Conservation (phyloP, 1,139 yeast species). For the Protomyces lactucae-debilis region DNA sequence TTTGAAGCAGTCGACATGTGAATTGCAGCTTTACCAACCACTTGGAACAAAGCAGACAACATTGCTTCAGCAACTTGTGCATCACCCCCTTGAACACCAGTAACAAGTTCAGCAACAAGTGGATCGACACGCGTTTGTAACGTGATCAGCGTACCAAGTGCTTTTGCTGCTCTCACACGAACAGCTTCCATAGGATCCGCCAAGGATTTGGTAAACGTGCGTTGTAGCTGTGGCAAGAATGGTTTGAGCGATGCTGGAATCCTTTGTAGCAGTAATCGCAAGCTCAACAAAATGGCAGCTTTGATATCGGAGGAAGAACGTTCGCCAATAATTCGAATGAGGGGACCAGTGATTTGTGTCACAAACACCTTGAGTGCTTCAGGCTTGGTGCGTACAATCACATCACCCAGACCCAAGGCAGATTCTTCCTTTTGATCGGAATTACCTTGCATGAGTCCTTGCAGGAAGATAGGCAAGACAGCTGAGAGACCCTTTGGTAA, state of each 20-base stretch:
- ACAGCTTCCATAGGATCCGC: conserved; percentile 70
- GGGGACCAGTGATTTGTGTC: conserved; percentile 92
- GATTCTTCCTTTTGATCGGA: conserved; percentile 77
- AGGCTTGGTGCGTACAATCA: conserved; percentile 81
- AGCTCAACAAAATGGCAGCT: conserved; percentile 81
- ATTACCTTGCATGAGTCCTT: conserved; percentile 92
- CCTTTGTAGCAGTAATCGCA: conserved; percentile 69
- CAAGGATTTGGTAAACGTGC: conserved; percentile 90
- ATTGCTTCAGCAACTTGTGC: conserved; percentile 65
- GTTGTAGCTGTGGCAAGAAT: conserved; percentile 92
- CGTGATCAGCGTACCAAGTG: conserved; percentile 78
- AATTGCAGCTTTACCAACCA: conserved; percentile 71
- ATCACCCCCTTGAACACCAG: conserved; percentile 27
- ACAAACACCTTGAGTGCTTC: conserved; percentile 78
- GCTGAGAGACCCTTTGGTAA: conserved; percentile 85
- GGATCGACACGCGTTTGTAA: conserved; percentile 95
- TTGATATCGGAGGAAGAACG: conserved; percentile 85
- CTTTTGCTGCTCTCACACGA: conserved; percentile 79
- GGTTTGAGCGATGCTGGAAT: conserved; percentile 92
- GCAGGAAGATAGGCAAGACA: conserved; percentile 83
- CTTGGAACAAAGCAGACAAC: conserved; percentile 79
- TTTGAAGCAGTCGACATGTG: conserved; percentile 73
- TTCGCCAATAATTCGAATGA: conserved; percentile 97
- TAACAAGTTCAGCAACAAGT: conserved; percentile 46
- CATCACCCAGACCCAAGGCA: conserved; percentile 83